phyloP scores from a whole-genome alignment of 495 filamentous ascomycete genomes.

The Talaromyces trachyspermus region DNA sequence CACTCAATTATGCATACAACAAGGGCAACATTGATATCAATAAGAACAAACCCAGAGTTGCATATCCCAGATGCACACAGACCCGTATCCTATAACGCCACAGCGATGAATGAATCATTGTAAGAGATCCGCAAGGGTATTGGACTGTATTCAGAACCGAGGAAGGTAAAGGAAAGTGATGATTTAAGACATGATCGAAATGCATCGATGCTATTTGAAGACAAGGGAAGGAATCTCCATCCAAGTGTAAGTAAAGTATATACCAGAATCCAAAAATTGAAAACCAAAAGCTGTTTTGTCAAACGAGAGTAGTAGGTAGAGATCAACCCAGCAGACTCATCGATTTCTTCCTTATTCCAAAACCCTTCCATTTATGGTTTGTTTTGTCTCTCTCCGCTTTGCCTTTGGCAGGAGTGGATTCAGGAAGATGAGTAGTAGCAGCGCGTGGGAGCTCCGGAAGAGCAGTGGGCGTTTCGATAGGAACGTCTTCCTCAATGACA shows the following conservation, averaged over 20 bases:
- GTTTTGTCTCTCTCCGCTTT: slow-evolving; percentile 18
- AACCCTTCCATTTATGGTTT: slow-evolving; percentile 33
- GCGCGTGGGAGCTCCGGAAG: neutral
- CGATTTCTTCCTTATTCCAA: slow-evolving; percentile 38
- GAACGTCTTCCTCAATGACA: slow-evolving; percentile 17
- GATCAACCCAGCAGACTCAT: slow-evolving; percentile 13
- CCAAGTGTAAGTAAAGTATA: neutral
- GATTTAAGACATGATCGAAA: neutral
- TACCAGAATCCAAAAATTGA: neutral
- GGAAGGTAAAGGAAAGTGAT: neutral
- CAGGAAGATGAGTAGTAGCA: slow-evolving; percentile 3
- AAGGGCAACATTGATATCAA: neutral
- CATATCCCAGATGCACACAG: neutral
- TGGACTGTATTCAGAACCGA: too few relatives aligned
- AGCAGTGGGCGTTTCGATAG: neutral
- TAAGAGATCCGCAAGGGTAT: too few relatives aligned
- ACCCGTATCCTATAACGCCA: neutral
- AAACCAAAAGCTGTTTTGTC: neutral
- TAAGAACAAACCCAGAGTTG: neutral
- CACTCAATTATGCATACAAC: neutral
- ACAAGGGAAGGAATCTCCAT: neutral
- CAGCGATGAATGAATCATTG: neutral
- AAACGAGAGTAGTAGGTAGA: neutral
- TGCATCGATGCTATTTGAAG: neutral
- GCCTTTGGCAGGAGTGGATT: slow-evolving; percentile 15